A percentile compares a stretch with the other conserved stretches of the same genome.
Evolutionary conservation across 2,329 filamentous ascomycete genomes (phyloP).

Genomic region (Trichoderma afroharzianum): DNA sequence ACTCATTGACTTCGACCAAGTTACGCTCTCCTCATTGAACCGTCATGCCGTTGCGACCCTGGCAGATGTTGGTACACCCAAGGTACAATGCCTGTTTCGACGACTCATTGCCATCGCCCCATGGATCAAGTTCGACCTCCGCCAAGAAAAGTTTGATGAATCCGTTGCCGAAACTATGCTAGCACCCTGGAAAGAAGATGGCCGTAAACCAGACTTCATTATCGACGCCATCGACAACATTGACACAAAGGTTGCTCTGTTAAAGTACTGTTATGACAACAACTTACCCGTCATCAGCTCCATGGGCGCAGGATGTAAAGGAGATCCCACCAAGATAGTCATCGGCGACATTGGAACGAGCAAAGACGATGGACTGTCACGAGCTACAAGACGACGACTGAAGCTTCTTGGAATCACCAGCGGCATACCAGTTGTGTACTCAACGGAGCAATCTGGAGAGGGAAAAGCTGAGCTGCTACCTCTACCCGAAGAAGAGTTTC

Average conservation of each 20-base stretch:
- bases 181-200: constrained; percentile 57
- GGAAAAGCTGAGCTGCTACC: constrained; percentile 90
- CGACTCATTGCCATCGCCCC: constrained; percentile 82
- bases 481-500: constrained; percentile 80
- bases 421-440: constrained; percentile 90
- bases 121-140: constrained; percentile 86
- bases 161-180: constrained; percentile 64
- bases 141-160: constrained; percentile 77
- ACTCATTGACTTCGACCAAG: constrained; percentile 95
- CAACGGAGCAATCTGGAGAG: constrained; percentile 81
- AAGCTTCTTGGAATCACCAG: constrained; percentile 74
- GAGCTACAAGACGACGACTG: constrained; percentile 75
- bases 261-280: constrained; percentile 81
- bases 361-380: constrained; percentile 83
- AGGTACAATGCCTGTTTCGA: constrained; percentile 79
- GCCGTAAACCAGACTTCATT: constrained; percentile 74
- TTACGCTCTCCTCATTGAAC: constrained; percentile 90
- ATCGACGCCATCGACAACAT: constrained; percentile 99
- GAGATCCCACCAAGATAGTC: constrained; percentile 74
- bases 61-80: constrained; percentile 87
- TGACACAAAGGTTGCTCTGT: constrained; percentile 85
- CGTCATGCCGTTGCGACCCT: constrained; percentile 93
- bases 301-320: constrained; percentile 97
- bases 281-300: constrained; percentile 81
- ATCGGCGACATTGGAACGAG: constrained; percentile 88